phyloP scores from a whole-genome alignment of 1,284 basidiomycete genomes.

The Pterula multifida region DNA sequence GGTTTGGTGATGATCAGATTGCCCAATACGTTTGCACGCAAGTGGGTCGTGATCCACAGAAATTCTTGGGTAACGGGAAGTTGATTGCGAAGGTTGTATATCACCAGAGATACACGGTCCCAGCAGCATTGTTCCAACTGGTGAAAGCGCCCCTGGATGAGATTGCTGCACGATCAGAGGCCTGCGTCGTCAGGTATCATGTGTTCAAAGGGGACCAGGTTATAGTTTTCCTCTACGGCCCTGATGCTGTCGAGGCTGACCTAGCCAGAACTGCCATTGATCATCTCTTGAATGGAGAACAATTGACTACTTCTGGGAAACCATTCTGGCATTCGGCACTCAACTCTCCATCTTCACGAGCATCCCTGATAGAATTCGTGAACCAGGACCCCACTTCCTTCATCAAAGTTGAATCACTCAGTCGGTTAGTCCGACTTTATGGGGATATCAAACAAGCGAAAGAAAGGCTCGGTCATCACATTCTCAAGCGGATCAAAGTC shows the following conservation, averaged over 20 bases:
- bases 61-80: background rate
- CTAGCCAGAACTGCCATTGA: background rate
- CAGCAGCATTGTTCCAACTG: background rate
- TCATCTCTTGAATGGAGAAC: background rate
- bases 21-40: background rate
- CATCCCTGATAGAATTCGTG: background rate
- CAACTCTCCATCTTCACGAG: background rate
- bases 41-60: background rate
- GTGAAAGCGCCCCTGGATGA: background rate
- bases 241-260: background rate
- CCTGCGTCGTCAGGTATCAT: background rate
- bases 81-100: background rate
- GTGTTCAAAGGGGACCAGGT: background rate
- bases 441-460: background rate
- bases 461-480: background rate
- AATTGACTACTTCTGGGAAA: background rate
- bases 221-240: background rate
- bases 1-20: background rate
- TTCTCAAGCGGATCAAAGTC: background rate
- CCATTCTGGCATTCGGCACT: background rate
- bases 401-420: background rate
- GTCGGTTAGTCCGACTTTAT: background rate
- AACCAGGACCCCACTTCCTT: background rate
- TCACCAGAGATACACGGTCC: slow-evolving; percentile 1
- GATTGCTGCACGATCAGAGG: background rate